Conservation (phyloP, 2,329 filamentous ascomycete genomes). For the Calonectria pseudoreteaudii region DNA sequence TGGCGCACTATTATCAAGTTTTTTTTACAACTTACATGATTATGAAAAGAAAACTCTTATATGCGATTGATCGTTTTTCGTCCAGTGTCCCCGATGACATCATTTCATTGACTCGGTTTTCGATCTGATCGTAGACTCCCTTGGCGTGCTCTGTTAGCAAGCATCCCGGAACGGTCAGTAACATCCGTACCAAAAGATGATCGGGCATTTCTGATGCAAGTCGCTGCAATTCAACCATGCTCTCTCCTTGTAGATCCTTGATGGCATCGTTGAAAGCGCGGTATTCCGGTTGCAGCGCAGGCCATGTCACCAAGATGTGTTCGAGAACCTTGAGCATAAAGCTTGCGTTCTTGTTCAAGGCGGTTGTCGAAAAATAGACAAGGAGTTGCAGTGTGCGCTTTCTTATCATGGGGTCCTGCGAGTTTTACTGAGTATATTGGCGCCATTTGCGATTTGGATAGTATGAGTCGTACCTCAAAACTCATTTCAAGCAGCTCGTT, state of each 20-base stretch:
- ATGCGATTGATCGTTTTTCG: slow-evolving; percentile 85
- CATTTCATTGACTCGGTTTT: slow-evolving; percentile 85
- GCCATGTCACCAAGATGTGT: slow-evolving; percentile 87
- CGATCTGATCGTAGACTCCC: slow-evolving; percentile 89
- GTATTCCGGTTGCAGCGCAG: slow-evolving; percentile 77
- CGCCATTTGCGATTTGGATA: not conserved
- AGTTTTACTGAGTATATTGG: not conserved
- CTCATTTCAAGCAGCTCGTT: slow-evolving; percentile 75
- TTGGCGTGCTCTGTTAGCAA: slow-evolving; percentile 43
- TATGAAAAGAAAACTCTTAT: slow-evolving; percentile 91
- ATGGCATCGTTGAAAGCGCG: slow-evolving; percentile 87
- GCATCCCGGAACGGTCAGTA: not conserved
- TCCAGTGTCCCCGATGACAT: slow-evolving; percentile 79
- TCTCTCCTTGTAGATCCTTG: slow-evolving; percentile 86
- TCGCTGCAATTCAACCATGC: slow-evolving; percentile 88
- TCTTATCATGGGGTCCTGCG: slow-evolving; percentile 81
- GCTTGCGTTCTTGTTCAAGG: slow-evolving; percentile 78
- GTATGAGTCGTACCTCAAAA: slow-evolving; percentile 66
- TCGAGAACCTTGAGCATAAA: slow-evolving; percentile 93
- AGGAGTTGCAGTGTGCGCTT: slow-evolving; percentile 85
- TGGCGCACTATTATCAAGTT: not conserved
- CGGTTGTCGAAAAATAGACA: slow-evolving; percentile 86
- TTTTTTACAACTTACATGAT: slow-evolving; percentile 72
- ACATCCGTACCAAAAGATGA: slow-evolving; percentile 75
- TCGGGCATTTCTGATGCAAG: slow-evolving; percentile 92